Evolutionary conservation across 2,329 filamentous ascomycete species (phyloP).

Genomic region (Botrytis byssoidea): DNA sequence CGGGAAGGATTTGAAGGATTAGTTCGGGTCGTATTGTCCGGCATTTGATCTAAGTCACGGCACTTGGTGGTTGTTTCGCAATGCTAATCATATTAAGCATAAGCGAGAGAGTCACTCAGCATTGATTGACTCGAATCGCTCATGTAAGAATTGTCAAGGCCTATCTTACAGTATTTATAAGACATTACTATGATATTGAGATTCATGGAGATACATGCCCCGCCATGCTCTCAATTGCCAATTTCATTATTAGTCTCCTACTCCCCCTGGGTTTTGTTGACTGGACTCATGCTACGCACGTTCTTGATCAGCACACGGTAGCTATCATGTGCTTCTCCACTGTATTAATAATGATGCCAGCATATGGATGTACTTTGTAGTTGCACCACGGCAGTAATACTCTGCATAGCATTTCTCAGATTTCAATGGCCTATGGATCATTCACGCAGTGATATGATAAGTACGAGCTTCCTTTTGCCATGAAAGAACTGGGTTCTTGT

Average conservation of each 20-base stretch:
- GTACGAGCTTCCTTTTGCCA: not conserved
- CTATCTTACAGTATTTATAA: not conserved
- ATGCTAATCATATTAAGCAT: not conserved
- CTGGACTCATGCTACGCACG: conserved; percentile 6
- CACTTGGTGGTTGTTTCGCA: not conserved
- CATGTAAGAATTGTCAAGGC: not conserved
- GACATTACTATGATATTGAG: conserved; percentile 4
- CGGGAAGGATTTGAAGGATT: not conserved
- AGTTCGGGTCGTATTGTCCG: not conserved
- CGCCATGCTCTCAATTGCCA: not conserved
- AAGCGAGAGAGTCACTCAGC: not conserved
- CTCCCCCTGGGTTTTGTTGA: not conserved
- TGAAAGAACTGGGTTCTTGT: not conserved
- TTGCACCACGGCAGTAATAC: not conserved
- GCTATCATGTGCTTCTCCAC: conserved; percentile 6
- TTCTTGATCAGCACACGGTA: conserved; percentile 8
- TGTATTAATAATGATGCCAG: not conserved
- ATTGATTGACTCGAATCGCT: not conserved
- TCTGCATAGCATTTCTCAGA: not conserved
- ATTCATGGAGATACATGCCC: not conserved
- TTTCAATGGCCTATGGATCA: not conserved
- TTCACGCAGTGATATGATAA: not conserved
- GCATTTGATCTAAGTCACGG: conserved; percentile 2
- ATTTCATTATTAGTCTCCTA: not conserved
- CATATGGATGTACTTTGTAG: not conserved